A percentile compares a stretch with the other conserved stretches of the same genome.
Conservation (phyloP, 176 grass and related monocot species). For the Pontederia paniculata region DNA sequence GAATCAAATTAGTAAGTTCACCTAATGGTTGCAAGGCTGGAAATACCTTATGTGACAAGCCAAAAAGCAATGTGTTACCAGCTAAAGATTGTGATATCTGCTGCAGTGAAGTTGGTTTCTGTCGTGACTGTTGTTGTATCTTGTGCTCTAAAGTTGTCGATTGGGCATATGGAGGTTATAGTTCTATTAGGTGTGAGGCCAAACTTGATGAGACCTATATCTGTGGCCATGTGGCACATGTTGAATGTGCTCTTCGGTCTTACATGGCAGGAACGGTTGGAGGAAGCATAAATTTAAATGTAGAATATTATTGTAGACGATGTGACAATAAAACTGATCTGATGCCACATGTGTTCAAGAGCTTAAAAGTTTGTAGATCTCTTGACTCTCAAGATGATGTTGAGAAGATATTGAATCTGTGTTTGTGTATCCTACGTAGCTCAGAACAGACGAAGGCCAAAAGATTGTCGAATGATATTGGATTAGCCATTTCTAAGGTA, state of each 20-base stretch:
- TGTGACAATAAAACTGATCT: conserved; percentile 90
- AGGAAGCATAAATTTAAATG: conserved; percentile 59
- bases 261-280: conserved; percentile 93
- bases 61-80: conserved; percentile 31
- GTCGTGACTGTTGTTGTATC: conserved; percentile 84
- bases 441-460: conserved; percentile 38
- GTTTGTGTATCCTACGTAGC: conserved; percentile 57
- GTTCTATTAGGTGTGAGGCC: conserved; percentile 64
- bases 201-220: conserved; percentile 44
- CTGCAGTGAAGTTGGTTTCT: conserved; percentile 60
- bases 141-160: conserved; percentile 59
- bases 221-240: conserved; percentile 75
- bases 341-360: conserved; percentile 45
- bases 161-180: conserved; percentile 41
- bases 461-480: conserved; percentile 43
- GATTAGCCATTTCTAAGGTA: conserved; percentile 55
- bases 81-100: conserved; percentile 60
- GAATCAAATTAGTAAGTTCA: conserved; percentile 21
- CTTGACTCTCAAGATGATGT: conserved; percentile 46
- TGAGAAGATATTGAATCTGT: conserved; percentile 48
- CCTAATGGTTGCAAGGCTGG: conserved; percentile 50
- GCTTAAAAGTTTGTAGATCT: conserved; percentile 47
- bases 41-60: conserved; percentile 50
- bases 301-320: conserved; percentile 73
- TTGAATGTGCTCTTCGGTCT: conserved; percentile 73